Evolutionary conservation across 2,329 filamentous ascomycete species (phyloP).

Genomic region (Hymenoscyphus fructigenus): DNA sequence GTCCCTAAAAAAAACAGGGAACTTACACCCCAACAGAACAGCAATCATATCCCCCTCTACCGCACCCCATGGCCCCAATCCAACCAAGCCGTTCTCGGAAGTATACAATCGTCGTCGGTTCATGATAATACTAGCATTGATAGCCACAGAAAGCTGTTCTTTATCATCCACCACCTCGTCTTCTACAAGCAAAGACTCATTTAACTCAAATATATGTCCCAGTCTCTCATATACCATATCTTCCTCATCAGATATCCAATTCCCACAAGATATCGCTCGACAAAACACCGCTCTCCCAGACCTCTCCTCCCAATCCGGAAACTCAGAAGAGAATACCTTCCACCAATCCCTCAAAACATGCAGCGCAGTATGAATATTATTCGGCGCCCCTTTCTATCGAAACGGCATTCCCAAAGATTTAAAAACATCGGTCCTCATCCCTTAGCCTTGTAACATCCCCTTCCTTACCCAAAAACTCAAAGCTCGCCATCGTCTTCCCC

Average conservation of each 20-base stretch:
- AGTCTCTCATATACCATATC: conserved; percentile 21
- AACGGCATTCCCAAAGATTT: conserved; percentile 21
- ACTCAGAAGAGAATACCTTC: conserved; percentile 21
- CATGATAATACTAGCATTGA: conserved; percentile 27
- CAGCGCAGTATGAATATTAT: conserved; percentile 19
- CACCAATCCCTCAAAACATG: conserved; percentile 31
- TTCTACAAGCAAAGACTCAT: conserved; percentile 10
- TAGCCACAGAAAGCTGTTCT: conserved; percentile 19
- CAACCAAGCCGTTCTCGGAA: conserved; percentile 16
- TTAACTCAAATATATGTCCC: conserved; percentile 22
- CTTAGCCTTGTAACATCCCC: conserved; percentile 22
- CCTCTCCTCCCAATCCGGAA: conserved; percentile 12
- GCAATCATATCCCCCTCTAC: conserved; percentile 26
- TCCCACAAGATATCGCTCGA: conserved; percentile 28
- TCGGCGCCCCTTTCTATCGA: conserved; percentile 19
- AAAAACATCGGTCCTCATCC: conserved; percentile 27
- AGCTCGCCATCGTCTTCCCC: conserved; percentile 18
- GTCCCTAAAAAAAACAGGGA: conserved; percentile 29
- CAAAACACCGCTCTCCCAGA: conserved; percentile 22
- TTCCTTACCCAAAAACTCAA: conserved; percentile 18
- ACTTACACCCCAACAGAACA: conserved; percentile 31
- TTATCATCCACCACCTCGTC: conserved; percentile 19
- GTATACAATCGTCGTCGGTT: conserved; percentile 28
- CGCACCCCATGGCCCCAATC: conserved; percentile 24
- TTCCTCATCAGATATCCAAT: conserved; percentile 23